phyloP scores from a whole-genome alignment of 768 basidiomycete genomes.

The Suillus fuscotomentosus region DNA sequence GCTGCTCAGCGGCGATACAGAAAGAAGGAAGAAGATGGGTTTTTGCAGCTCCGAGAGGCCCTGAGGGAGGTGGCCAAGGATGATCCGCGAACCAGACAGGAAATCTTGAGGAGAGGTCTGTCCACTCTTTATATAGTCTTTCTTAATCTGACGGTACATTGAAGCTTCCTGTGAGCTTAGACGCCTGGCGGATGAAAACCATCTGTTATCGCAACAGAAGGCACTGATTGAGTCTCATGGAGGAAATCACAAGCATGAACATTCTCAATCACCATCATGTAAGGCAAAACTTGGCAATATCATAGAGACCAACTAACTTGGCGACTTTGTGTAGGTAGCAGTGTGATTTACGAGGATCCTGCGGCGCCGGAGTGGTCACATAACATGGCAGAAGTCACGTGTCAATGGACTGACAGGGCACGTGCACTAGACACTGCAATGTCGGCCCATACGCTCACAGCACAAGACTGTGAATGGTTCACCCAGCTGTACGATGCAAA shows the following conservation, averaged over 20 bases:
- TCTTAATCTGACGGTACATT: not conserved
- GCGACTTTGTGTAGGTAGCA: not conserved
- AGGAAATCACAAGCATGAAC: not conserved
- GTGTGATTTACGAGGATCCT: not conserved
- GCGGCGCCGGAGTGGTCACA: not conserved
- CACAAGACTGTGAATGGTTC: not conserved
- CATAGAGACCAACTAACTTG: not conserved
- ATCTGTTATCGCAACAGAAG: not conserved
- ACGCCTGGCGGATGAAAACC: not conserved
- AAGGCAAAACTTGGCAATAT: not conserved
- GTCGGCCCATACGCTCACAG: no score
- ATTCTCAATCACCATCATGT: not conserved
- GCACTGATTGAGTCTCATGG: not conserved
- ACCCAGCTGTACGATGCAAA: not conserved
- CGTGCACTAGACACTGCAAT: not conserved
- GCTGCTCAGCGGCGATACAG: constrained; percentile 3
- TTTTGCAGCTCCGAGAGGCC: not conserved
- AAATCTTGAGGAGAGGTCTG: not conserved
- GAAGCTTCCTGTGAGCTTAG: constrained; percentile 2
- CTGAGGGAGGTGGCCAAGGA: not conserved
- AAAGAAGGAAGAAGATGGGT: not conserved
- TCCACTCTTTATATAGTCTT: not conserved
- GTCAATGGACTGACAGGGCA: not conserved
- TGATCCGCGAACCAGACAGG: not conserved
- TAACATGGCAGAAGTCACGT: not conserved